These are phyloP conservation scores for Microsporum ferrugineum DNA, from an alignment of 2,329 filamentous ascomycete genomes.

Conservation along the genomic window DNA sequence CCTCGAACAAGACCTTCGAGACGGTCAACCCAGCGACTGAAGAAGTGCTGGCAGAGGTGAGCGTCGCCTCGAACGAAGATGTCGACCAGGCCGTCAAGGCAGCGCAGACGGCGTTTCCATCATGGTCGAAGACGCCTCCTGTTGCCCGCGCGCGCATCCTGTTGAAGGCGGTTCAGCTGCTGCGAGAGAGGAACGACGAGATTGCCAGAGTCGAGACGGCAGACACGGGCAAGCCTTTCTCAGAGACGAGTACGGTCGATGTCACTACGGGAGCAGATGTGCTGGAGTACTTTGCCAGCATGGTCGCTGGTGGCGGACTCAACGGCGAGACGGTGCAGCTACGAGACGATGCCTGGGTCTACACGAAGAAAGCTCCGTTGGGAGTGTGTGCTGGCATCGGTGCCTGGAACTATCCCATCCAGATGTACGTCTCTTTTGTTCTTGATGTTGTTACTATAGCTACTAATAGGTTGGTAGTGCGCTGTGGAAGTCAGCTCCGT, in stretches of 20 bases:
- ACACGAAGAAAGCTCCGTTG: conserved; percentile 68
- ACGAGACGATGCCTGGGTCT: conserved; percentile 65
- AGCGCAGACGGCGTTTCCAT: conserved; percentile 58
- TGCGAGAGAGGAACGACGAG: conserved; percentile 66
- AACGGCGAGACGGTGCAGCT: conserved; percentile 70
- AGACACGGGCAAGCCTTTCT: conserved; percentile 77
- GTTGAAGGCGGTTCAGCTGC: conserved; percentile 59
- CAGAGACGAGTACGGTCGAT: conserved; percentile 75
- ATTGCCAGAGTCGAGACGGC: conserved; percentile 69
- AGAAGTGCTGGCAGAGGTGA: conserved; percentile 57
- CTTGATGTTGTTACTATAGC: neutral
- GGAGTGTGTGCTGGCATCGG: conserved; percentile 80
- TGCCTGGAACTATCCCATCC: conserved; percentile 86
- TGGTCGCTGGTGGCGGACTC: conserved; percentile 63
- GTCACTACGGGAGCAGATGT: conserved; percentile 74
- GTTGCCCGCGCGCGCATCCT: conserved; percentile 65
- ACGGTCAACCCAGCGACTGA: conserved; percentile 64
- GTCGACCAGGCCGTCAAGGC: conserved; percentile 62
- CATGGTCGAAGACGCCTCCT: conserved; percentile 67
- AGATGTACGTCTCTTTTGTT: conserved; percentile 44
- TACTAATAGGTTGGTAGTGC: conserved; percentile 34
- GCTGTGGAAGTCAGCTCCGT: conserved; percentile 79
- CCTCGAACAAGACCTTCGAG: conserved; percentile 52
- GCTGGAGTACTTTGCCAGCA: conserved; percentile 73
- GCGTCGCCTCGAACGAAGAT: conserved; percentile 54